A percentile compares a stretch with the other conserved stretches of the same genome.
Evolutionary conservation across 2,329 filamentous ascomycete genomes (phyloP).

Genomic region (Monosporascus sp.): DNA sequence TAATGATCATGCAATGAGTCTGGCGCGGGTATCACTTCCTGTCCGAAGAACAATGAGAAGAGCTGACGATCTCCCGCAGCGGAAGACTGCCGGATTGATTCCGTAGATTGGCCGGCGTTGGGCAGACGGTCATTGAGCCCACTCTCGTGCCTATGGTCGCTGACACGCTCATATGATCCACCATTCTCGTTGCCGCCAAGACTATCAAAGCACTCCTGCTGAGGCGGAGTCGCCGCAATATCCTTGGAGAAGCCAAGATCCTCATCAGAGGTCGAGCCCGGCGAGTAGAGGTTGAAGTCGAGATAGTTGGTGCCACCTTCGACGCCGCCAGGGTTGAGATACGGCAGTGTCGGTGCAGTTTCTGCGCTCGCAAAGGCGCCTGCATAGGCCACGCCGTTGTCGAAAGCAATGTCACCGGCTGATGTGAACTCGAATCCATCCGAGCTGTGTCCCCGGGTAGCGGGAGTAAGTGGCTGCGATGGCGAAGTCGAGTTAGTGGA

Average conservation of each 20-base stretch:
- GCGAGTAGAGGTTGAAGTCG: constrained; percentile 53
- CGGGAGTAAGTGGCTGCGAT: constrained; percentile 26
- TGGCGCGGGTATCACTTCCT: not conserved
- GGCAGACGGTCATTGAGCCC: not conserved
- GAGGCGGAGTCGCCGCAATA: constrained; percentile 11
- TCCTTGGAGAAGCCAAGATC: constrained; percentile 31
- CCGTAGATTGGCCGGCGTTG: not conserved
- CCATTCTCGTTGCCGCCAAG: not conserved
- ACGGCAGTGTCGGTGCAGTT: constrained; percentile 29
- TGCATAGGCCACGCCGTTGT: not conserved
- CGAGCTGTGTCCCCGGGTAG: not conserved
- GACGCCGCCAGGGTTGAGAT: constrained; percentile 30
- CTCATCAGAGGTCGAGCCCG: constrained; percentile 41
- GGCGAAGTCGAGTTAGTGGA: constrained; percentile 28
- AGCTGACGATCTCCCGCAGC: too few relatives aligned
- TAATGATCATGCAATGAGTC: not conserved
- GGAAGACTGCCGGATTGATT: not conserved
- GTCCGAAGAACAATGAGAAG: not conserved
- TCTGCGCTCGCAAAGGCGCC: not conserved
- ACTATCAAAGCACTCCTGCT: not conserved
- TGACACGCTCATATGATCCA: not conserved
- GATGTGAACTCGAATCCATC: not conserved
- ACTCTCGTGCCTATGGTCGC: not conserved
- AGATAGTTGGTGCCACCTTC: constrained; percentile 40
- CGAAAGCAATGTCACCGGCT: constrained; percentile 6